Evolutionary conservation across 805 yeast species (phyloP).

Genomic region (Saturnispora ahearnii): DNA sequence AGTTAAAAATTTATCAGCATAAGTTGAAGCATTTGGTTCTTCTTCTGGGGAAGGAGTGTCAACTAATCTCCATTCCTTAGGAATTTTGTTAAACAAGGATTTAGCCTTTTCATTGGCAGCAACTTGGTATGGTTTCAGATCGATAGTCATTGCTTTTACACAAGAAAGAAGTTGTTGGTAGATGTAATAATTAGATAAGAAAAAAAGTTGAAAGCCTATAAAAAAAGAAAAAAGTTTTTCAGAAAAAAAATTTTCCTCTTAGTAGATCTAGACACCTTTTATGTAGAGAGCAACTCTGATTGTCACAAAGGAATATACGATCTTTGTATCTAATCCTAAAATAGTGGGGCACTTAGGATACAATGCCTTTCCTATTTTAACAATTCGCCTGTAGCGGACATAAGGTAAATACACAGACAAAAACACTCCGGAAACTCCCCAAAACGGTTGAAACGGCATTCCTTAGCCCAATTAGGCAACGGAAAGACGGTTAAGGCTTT

Average conservation of each 20-base stretch:
- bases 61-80: constrained; percentile 24
- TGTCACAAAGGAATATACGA: too few species aligned
- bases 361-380: too few species aligned
- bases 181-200: too few species aligned
- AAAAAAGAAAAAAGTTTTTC: too few species aligned
- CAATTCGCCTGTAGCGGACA: too few species aligned
- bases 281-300: too few species aligned
- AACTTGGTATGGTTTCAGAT: constrained; percentile 13
- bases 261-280: too few species aligned
- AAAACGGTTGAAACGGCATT: background rate
- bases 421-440: background rate
- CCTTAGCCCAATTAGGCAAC: background rate
- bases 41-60: constrained; percentile 24
- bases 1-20: constrained; percentile 19
- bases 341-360: too few species aligned
- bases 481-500: too few species aligned
- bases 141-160: background rate
- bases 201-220: too few species aligned
- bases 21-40: constrained; percentile 19
- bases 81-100: constrained; percentile 18
- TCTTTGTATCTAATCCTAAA: too few species aligned
- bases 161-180: background rate
- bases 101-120: constrained; percentile 17
- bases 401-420: background rate
- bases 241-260: too few species aligned